These are phyloP conservation scores for Raddia distichophylla DNA, from an alignment of 176 grass and related monocot genomes.

Conservation along the genomic window DNA sequence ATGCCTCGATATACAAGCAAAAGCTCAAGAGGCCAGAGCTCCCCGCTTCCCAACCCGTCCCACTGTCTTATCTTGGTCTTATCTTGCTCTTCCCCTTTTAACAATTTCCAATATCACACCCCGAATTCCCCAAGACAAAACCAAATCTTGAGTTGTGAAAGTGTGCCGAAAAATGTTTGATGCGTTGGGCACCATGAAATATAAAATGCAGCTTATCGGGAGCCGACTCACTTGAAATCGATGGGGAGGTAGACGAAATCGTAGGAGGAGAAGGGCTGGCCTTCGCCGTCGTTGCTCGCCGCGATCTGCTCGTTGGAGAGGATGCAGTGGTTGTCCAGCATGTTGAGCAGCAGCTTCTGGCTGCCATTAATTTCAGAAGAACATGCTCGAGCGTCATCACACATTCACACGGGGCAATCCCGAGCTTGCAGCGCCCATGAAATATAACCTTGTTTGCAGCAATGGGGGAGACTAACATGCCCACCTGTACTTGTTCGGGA, in stretches of 20 bases:
- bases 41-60: background rate
- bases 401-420: slow-evolving; percentile 12
- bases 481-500: slow-evolving; percentile 99
- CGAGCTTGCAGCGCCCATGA: slow-evolving; percentile 44
- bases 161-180: background rate
- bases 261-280: slow-evolving; percentile 77
- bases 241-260: slow-evolving; percentile 99
- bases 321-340: slow-evolving; percentile 99
- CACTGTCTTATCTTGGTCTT: background rate
- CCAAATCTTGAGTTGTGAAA: background rate
- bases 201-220: slow-evolving; percentile 39
- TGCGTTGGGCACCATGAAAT: slow-evolving; percentile 54
- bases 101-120: background rate
- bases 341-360: slow-evolving; percentile 91
- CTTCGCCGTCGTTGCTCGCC: slow-evolving; percentile 38
- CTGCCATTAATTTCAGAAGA: slow-evolving; percentile 44
- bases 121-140: background rate
- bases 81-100: background rate
- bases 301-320: slow-evolving; percentile 71
- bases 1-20: slow-evolving; percentile 37
- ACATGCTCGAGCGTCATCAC: slow-evolving; percentile 25
- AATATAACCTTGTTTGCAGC: slow-evolving; percentile 35
- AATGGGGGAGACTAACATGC: slow-evolving; percentile 15
- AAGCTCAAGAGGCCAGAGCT: background rate
- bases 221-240: slow-evolving; percentile 94